Percentiles rank a stretch among this genome's conserved stretches.
Conservation (phyloP, 768 basidiomycete genomes). For the Paxillus ammoniavirescens region DNA sequence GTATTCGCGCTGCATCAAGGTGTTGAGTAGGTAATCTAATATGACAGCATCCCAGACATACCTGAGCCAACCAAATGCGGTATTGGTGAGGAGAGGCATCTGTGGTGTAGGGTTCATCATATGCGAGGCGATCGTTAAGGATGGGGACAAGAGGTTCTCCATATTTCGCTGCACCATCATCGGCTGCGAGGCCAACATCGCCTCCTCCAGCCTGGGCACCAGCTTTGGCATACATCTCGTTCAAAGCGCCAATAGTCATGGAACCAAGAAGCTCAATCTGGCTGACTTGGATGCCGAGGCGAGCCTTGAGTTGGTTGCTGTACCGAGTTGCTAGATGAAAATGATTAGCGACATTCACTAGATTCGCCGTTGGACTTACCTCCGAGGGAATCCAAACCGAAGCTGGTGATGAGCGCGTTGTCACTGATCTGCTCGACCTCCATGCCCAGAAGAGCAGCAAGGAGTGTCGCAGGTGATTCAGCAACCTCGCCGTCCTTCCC, state of each 20-base stretch:
- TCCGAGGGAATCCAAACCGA: constrained; percentile 23
- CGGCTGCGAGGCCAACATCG: constrained; percentile 5
- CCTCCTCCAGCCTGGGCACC: constrained; percentile 7
- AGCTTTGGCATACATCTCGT: constrained; percentile 23
- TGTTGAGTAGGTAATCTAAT: not conserved
- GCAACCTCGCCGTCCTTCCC: constrained; percentile 8
- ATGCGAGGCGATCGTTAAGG: constrained; percentile 31
- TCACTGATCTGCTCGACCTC: constrained; percentile 27
- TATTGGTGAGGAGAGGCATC: constrained; percentile 27
- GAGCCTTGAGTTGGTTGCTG: constrained; percentile 27
- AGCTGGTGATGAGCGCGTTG: constrained; percentile 30
- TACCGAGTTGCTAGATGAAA: constrained; percentile 24
- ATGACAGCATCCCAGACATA: not conserved
- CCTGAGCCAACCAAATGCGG: constrained; percentile 34
- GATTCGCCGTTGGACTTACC: constrained; percentile 11
- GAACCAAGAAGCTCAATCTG: constrained; percentile 25
- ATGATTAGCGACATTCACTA: not conserved
- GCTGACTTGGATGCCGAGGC: constrained; percentile 25
- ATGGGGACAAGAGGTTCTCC: constrained; percentile 27
- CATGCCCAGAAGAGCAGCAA: constrained; percentile 24
- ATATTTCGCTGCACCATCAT: constrained; percentile 28
- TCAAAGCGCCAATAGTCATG: constrained; percentile 22
- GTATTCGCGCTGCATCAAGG: constrained; percentile 18
- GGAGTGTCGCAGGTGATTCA: constrained; percentile 26
- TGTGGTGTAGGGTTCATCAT: constrained; percentile 29